Evolutionary conservation across 805 yeast genomes (phyloP).

Genomic region (Ogataea parapolymorpha): DNA sequence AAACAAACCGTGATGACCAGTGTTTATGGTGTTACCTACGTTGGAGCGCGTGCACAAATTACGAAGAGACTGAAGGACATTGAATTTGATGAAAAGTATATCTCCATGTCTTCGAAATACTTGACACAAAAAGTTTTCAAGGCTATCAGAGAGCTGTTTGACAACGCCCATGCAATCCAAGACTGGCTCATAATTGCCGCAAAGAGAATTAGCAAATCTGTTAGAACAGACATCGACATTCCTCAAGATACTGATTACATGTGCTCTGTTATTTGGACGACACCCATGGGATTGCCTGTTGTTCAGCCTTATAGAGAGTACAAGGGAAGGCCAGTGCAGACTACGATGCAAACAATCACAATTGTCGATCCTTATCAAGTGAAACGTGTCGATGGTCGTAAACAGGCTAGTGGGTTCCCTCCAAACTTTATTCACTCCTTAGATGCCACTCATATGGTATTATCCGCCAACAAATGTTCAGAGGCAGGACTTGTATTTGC

Average conservation of each 20-base stretch:
- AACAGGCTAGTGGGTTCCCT: slow-evolving; percentile 91
- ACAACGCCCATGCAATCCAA: slow-evolving; percentile 91
- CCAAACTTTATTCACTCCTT: slow-evolving; percentile 93
- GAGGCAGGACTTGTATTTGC: slow-evolving; percentile 71
- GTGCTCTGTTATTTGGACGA: slow-evolving; percentile 95
- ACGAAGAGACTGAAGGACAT: slow-evolving; percentile 67
- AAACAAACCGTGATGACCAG: slow-evolving; percentile 98
- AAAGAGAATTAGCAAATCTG: slow-evolving; percentile 69
- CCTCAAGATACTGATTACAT: slow-evolving; percentile 58
- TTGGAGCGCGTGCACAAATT: slow-evolving; percentile 91
- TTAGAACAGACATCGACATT: slow-evolving; percentile 61
- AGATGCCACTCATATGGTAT: slow-evolving; percentile 95
- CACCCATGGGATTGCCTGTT: slow-evolving; percentile 92
- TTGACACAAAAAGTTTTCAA: slow-evolving; percentile 75
- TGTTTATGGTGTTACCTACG: slow-evolving; percentile 93
- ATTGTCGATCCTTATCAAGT: slow-evolving; percentile 85
- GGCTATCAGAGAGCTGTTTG: slow-evolving; percentile 80
- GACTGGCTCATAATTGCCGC: slow-evolving; percentile 95
- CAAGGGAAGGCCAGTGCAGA: slow-evolving; percentile 62
- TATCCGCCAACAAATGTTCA: slow-evolving; percentile 80
- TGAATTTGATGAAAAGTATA: slow-evolving; percentile 39
- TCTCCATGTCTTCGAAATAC: slow-evolving; percentile 49
- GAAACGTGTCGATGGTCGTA: slow-evolving; percentile 79
- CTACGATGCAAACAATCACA: slow-evolving; percentile 83
- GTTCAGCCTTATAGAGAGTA: slow-evolving; percentile 91